These are phyloP conservation scores for Saccharomycopsis fibuligera DNA, from an alignment of 805 yeast species.

Conservation along the genomic window DNA sequence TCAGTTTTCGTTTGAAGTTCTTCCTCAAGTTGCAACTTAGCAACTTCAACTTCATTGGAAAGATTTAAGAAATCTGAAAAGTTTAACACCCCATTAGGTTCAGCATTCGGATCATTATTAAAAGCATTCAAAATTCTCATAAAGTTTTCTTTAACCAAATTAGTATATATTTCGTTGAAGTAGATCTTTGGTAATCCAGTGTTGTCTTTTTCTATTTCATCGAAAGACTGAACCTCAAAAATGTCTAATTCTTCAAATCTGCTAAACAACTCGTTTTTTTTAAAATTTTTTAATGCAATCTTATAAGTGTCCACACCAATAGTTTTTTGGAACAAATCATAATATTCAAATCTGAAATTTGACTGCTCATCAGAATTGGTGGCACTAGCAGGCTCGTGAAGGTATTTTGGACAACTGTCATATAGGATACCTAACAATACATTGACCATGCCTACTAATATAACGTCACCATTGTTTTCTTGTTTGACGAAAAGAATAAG, in stretches of 20 bases:
- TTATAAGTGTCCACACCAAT: constrained; percentile 78
- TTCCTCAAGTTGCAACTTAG: constrained; percentile 25
- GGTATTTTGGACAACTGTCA: constrained; percentile 61
- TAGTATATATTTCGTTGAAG: constrained; percentile 59
- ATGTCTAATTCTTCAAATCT: constrained; percentile 48
- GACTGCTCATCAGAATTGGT: constrained; percentile 33
- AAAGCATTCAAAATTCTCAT: constrained; percentile 63
- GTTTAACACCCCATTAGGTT: constrained; percentile 62
- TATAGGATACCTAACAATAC: constrained; percentile 69
- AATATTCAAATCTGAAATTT: constrained; percentile 51
- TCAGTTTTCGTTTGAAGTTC: constrained; percentile 25
- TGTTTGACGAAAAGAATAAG: constrained; percentile 16
- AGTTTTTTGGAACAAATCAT: constrained; percentile 56
- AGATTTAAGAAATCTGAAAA: constrained; percentile 48
- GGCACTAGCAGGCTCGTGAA: not conserved
- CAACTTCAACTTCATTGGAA: constrained; percentile 29
- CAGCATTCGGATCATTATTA: constrained; percentile 65
- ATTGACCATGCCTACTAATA: constrained; percentile 69
- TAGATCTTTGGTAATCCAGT: constrained; percentile 85
- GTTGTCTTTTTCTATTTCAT: constrained; percentile 41
- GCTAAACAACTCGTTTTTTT: constrained; percentile 49
- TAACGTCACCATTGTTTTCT: constrained; percentile 37
- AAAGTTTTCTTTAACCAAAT: constrained; percentile 62
- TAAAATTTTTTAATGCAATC: constrained; percentile 65
- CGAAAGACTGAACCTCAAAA: constrained; percentile 37